Evolutionary conservation across 495 filamentous ascomycete species (phyloP), one percentile per base, ranked within the genome.

Genomic region (Xylaria castorea): DNA sequence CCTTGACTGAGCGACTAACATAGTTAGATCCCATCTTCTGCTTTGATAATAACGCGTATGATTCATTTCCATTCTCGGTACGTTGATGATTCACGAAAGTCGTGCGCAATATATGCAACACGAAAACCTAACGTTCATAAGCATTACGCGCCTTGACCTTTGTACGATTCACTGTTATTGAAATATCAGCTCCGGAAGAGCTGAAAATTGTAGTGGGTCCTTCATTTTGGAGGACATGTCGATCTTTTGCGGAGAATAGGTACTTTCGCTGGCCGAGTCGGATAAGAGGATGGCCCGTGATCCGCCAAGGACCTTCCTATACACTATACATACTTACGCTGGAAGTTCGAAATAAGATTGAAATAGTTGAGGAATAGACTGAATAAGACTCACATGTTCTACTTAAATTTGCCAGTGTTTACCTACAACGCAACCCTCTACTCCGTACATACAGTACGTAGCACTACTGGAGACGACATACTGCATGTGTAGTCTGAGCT

Each of bases 201-300:
- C 65, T 68, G 66, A 68, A 57, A 68, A 14, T 1, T 16, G 66
- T 14, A 12, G 48, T 68, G 66, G 66, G 32, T 22, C 34, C 65
- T 34, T 30, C 1, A 18, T 12, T 53, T 22, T 27, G 42, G 38
- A 22, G 8, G 40, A 20, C 5, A 44, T 42, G 66, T 22, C 36
- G 66, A 68, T 68, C 66, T 55, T 20, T 53, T 36, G 18, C 11
- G 40, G 8, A 20, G 38, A 16, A 30, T 36, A 34, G 44, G n/a
- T n/a, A 38, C 34, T 68, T 55, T 68, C 66, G 66, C 66, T 51
- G 66, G 48, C 66, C 66, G 66, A 57, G 27, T 11, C 34, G 50
- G 44, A 36, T n/a, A 22, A 40, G 16, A 51, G 20, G 46, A 51
- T 65, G 16, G 40, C 46, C 46, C 64, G 46, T 16, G 46, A 53